A percentile compares a stretch with the other conserved stretches of the same genome.
Evolutionary conservation across 169 alveolate genomes (phyloP).

Genomic region (Toxoplasma gondii): DNA sequence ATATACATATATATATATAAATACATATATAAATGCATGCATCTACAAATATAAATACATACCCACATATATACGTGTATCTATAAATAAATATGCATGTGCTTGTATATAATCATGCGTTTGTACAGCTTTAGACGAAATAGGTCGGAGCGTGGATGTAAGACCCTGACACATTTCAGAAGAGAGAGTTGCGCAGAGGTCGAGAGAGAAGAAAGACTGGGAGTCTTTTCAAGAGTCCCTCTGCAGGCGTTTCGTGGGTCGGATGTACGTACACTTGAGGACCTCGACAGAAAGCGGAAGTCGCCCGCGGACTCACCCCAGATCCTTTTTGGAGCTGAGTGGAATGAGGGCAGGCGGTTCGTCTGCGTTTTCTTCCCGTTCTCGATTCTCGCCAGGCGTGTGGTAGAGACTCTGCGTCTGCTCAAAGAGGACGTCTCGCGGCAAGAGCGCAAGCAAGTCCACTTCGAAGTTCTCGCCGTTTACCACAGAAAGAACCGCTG

Average conservation of each 20-base stretch:
- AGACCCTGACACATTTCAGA: too few species aligned
- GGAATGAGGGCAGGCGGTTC: constrained; percentile 56
- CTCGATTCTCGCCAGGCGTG: background rate
- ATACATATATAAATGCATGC: background rate
- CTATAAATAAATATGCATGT: too few species aligned
- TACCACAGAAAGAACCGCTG: constrained; percentile 47
- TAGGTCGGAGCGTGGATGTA: too few species aligned
- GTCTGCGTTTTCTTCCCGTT: background rate
- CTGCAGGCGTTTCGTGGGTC: too few species aligned
- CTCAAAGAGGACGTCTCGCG: constrained; percentile 41
- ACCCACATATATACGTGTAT: too few species aligned
- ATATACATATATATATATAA: background rate
- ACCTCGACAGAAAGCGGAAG: background rate
- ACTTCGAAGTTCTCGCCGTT: constrained; percentile 33
- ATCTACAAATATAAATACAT: background rate
- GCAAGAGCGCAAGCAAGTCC: constrained; percentile 37
- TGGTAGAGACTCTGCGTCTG: background rate
- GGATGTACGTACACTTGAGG: too few species aligned
- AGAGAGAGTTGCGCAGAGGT: too few species aligned
- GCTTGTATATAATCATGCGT: too few species aligned
- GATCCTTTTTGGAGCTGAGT: constrained; percentile 43
- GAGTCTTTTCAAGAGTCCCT: too few species aligned
- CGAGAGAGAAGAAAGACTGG: too few species aligned
- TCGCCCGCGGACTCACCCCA: background rate
- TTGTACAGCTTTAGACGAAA: too few species aligned